Conservation (phyloP, 345 rosid species). For the Passiflora organensis region DNA sequence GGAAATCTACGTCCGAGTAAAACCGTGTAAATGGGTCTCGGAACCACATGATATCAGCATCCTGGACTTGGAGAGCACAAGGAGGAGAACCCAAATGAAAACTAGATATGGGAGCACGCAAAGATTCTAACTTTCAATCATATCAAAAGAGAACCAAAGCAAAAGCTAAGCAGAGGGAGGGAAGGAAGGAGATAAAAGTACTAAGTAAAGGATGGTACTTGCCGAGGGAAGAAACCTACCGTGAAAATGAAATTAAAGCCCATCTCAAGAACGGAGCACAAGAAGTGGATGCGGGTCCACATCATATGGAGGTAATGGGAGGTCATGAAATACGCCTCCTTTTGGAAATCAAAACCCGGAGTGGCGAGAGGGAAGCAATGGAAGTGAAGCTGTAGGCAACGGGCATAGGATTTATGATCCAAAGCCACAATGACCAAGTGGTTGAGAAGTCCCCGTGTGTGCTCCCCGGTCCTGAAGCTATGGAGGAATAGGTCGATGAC, state of each 20-base stretch:
- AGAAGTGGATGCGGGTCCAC: constrained; percentile 88
- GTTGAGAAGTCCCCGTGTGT: constrained; percentile 52
- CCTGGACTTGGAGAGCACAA: constrained; percentile 60
- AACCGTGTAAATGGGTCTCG: constrained; percentile 73
- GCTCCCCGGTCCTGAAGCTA: constrained; percentile 63
- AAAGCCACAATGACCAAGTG: constrained; percentile 74
- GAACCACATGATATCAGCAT: constrained; percentile 95
- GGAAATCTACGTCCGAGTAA: constrained; percentile 62
- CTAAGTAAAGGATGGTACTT: no score
- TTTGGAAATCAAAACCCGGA: constrained; percentile 57
- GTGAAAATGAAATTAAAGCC: constrained; percentile 87
- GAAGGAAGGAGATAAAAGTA: no score
- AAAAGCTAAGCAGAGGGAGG: background rate
- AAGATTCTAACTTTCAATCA: background rate
- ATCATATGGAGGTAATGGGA: constrained; percentile 72
- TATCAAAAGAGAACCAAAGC: no score
- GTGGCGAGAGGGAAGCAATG: constrained; percentile 73
- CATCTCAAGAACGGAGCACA: constrained; percentile 69
- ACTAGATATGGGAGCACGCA: background rate
- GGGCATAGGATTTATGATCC: constrained; percentile 58
- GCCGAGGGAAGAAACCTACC: constrained; percentile 33
- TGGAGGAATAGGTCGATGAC: constrained; percentile 66
- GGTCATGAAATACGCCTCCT: constrained; percentile 86
- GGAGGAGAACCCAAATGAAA: constrained; percentile 6
- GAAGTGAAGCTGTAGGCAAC: constrained; percentile 48